These are phyloP conservation scores for Rubus idaeus DNA, from an alignment of 306 rosid genomes.

Conservation along the genomic window DNA sequence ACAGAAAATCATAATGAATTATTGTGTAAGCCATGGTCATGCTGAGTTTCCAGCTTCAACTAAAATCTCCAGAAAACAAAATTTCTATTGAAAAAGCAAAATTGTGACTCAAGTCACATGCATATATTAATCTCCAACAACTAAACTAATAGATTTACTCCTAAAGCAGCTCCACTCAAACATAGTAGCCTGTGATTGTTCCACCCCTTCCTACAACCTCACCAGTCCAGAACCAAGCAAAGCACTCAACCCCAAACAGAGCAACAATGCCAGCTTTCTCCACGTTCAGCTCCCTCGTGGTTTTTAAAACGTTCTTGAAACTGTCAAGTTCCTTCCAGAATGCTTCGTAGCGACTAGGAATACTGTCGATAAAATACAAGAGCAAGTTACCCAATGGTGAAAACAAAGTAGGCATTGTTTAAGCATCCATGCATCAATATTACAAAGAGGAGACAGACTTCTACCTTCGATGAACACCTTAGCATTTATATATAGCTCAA, in stretches of 20 bases:
- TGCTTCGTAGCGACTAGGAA: slow-evolving; percentile 44
- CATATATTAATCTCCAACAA: slow-evolving; percentile 3
- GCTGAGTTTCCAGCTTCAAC: slow-evolving; percentile 19
- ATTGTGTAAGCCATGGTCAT: slow-evolving; percentile 21
- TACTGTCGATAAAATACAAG: slow-evolving; percentile 28
- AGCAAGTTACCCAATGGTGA: slow-evolving; percentile 1
- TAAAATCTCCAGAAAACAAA: slow-evolving; percentile 13
- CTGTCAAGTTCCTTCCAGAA: slow-evolving; percentile 42
- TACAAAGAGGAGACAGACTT: background rate
- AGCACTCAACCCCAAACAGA: slow-evolving; percentile 53
- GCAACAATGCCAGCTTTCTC: slow-evolving; percentile 39
- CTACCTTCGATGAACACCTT: background rate
- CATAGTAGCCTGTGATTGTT: slow-evolving; percentile 51
- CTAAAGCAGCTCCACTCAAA: slow-evolving; percentile 22
- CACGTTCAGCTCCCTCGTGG: slow-evolving; percentile 30
- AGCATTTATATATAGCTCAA: background rate
- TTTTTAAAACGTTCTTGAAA: slow-evolving; percentile 32
- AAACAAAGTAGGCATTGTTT: background rate
- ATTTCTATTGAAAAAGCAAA: slow-evolving; percentile 11
- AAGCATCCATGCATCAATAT: background rate
- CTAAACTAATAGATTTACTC: slow-evolving; percentile 12
- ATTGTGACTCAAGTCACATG: slow-evolving; percentile 10
- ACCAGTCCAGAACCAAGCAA: slow-evolving; percentile 54
- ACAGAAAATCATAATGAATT: slow-evolving; percentile 3
- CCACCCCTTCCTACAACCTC: slow-evolving; percentile 52